A percentile compares a stretch with the other conserved stretches of the same genome.
Conservation (phyloP, 306 rosid species). For the Glycine soja region DNA sequence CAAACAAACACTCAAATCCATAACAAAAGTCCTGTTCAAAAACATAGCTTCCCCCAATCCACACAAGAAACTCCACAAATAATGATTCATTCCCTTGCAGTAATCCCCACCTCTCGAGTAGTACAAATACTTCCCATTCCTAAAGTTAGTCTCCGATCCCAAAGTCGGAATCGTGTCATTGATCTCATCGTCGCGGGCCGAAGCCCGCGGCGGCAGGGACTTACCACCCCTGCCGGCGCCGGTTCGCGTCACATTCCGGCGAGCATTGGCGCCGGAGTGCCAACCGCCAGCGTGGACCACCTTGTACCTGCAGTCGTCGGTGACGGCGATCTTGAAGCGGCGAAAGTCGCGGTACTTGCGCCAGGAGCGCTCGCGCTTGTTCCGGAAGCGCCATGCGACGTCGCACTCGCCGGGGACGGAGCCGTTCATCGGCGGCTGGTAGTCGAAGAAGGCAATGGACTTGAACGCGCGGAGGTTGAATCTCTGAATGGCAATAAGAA, state of each 20-base stretch:
- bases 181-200: constrained; percentile 76
- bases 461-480: constrained; percentile 76
- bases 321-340: constrained; percentile 62
- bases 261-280: constrained; percentile 92
- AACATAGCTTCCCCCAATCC: constrained; percentile 96
- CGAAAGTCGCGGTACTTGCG: constrained; percentile 95
- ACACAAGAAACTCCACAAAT: constrained; percentile 96
- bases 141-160: constrained; percentile 78
- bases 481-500: constrained; percentile 70
- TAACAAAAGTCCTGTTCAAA: constrained; percentile 92
- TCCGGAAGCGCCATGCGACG: constrained; percentile 87
- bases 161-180: constrained; percentile 87
- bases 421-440: constrained; percentile 78
- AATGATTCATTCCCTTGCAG: constrained; percentile 98
- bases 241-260: constrained; percentile 25
- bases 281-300: constrained; percentile 79
- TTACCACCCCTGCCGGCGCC: constrained; percentile 20
- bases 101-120: constrained; percentile 97
- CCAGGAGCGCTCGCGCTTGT: constrained; percentile 93
- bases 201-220: constrained; percentile 10
- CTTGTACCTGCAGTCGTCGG: constrained; percentile 75
- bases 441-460: constrained; percentile 80
- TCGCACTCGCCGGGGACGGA: constrained; percentile 82
- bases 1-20: constrained; percentile 92
- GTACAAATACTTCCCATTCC: constrained; percentile 92